These are phyloP conservation scores for Leccinum incarnatum DNA, from an alignment of 768 basidiomycete genomes.

Conservation along the genomic window DNA sequence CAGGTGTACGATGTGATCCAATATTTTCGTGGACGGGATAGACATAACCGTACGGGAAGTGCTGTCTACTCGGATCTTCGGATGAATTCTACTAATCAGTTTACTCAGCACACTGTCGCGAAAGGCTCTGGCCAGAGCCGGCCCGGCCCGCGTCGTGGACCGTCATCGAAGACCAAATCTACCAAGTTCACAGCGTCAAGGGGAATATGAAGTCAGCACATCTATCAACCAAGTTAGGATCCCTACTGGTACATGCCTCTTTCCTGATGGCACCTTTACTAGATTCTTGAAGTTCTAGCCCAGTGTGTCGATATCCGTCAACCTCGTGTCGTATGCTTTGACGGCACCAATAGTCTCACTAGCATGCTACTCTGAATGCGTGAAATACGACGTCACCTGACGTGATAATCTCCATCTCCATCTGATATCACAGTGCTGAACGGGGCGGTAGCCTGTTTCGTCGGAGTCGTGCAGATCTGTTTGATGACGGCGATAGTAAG, in stretches of 20 bases:
- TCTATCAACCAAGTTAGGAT: no score
- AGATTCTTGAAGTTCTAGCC: no score
- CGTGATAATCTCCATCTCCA: no score
- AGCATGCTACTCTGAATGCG: neutral
- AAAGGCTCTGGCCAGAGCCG: neutral
- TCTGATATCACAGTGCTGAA: neutral
- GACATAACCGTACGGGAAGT: constrained; percentile 15
- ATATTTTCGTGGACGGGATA: constrained; percentile 36
- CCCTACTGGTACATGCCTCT: no score
- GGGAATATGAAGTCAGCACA: neutral
- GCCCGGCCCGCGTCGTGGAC: neutral
- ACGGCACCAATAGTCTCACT: neutral
- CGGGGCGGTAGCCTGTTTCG: neutral
- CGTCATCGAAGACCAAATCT: neutral
- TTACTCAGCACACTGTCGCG: neutral
- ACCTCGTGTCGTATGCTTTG: neutral
- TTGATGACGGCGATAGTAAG: no score
- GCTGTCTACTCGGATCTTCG: neutral
- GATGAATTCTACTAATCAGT: neutral
- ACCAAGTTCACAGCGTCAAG: neutral
- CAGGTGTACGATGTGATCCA: constrained; percentile 75
- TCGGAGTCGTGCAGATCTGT: neutral
- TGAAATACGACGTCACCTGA: no score
- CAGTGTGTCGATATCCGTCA: no score
- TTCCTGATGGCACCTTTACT: no score